Base-by-base conservation (phyloP, 805 yeast genomes). In the Candida stauntonica region DNA sequence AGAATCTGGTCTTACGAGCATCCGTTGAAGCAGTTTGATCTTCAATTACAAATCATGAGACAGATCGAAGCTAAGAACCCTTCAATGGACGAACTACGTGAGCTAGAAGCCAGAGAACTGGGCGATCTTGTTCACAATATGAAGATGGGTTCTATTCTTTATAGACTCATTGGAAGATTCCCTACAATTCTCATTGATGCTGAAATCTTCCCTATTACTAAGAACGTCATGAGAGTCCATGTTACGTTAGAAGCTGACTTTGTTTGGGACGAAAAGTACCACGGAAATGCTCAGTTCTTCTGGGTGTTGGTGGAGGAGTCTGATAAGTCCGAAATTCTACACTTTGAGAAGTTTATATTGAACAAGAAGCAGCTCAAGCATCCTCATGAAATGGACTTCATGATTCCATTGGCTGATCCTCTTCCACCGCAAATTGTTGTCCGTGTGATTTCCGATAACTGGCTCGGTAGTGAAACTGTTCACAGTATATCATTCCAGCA, bases 271-370 rank as follows among this genome's bases (percentile, higher is more conserved):
- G 76, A 70, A 30, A 75, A 72, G 39, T 64, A 74, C 38, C 98
- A 93, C 60, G 96, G 96, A 0, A 75, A 72, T 46, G 82, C 85
- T 1, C 94, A 88, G 58, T 73, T 81, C 48, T 93, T 88, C 53
- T 93, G 99, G 99, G 72, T 93, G 3, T 72, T 91, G 46, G 94
- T 91, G 5, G 98, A 89, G 58, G 94, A 86, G 47, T 77, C 91
- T 4, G 86, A 82, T 39, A 73, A 75, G 36, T 74, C 85, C 0
- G 72, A 73, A 42, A 77, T 93, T 24, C 60, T 89, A 12, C 96
- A 93, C 55, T 81, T 79, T 42, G 96, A 93, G 46, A 86, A 80
- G 56, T 73, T 88, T 46, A 75, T 88, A 17, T 58, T 93, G 34
- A 77, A 75, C 44, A 75, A 70, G 45, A 75, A 70, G 33, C 80